These are phyloP conservation scores for Hypoxylon sp. DNA, from an alignment of 2,329 filamentous ascomycete genomes.

Conservation along the genomic window DNA sequence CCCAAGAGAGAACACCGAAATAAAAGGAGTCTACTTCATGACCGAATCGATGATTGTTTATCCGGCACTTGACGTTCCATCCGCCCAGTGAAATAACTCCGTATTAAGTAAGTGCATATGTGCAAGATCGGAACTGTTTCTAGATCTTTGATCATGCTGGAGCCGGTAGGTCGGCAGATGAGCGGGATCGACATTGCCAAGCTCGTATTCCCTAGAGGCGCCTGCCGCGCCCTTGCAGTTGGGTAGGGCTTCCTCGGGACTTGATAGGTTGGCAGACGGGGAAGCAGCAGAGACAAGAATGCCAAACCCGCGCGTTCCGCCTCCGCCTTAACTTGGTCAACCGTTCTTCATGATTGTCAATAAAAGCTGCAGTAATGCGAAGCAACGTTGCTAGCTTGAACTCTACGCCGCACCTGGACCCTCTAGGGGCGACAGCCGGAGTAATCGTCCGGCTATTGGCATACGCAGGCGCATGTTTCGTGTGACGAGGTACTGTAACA, in stretches of 20 bases:
- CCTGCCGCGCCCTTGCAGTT: constrained; percentile 38
- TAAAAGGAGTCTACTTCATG: neutral
- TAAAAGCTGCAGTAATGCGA: constrained; percentile 9
- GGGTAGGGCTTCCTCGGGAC: constrained; percentile 17
- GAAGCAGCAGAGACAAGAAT: constrained; percentile 10
- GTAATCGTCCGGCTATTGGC: constrained; percentile 16
- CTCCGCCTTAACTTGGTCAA: constrained; percentile 1
- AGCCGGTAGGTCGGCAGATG: constrained; percentile 39
- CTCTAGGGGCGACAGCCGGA: constrained; percentile 13
- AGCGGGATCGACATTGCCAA: constrained; percentile 42
- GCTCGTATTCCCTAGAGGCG: constrained; percentile 40
- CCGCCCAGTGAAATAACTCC: constrained; percentile 11
- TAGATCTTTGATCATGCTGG: constrained; percentile 39
- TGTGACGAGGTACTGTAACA: constrained; percentile 25
- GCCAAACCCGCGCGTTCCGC: constrained; percentile 24
- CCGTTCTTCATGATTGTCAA: constrained; percentile 6
- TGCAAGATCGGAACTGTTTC: constrained; percentile 19
- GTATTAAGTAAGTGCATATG: constrained; percentile 1
- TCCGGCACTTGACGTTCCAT: constrained; percentile 29
- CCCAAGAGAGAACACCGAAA: neutral
- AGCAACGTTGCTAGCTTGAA: constrained; percentile 20
- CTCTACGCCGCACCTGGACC: constrained; percentile 3
- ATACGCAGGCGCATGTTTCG: constrained; percentile 25
- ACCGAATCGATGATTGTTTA: constrained; percentile 24
- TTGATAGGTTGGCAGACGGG: constrained; percentile 13